Base-by-base conservation (phyloP, 176 grass and related monocot species). In the Hyparrhenia diplandra region DNA sequence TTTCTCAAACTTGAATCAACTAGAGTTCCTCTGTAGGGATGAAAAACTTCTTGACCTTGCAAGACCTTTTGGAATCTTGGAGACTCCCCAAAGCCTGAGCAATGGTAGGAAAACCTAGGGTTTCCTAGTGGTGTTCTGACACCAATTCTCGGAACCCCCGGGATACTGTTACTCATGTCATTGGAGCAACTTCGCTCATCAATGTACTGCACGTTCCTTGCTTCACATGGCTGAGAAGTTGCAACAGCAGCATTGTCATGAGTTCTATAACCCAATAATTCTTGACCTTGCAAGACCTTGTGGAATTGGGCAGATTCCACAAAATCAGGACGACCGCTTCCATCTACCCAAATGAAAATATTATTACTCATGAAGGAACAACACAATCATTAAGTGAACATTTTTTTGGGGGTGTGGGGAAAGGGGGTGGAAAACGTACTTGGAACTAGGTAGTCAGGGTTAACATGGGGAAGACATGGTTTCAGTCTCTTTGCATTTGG, bases 201-300 rank as follows among this genome's bases (percentile, higher is more conserved):
- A 10, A 81, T 84, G 73, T 91, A 91, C 67, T 91, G 92, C 70
- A 81, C 40, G 49, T 81, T 87, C 65, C 87, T 81, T 77, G 78
- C 83, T 80, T 88, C 88, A 64, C 67, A 80, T 64, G 58, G 76
- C 61, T 86, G 92, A 78, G 92, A 71, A 91, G 85, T 69, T 87
- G 89, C 34, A 83, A 75, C 68, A 79, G 84, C 80, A 89, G 81
- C 59, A 68, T 79, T 85, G 46, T 77, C 75, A 75, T 80, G 82
- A 84, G 92, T 82, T 83, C 67, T 82, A 63, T 91, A 86, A 86
- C 90, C 88, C 36, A 79, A 47, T 66, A 90, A 90, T 99, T 99
- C 96, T 99, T 99, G 96, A 99, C 96, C 96, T 99, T 99, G 96
- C 92, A 99, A 99, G 96, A 99, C 96, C 96, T 93, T 98, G 86